These are phyloP conservation scores for Ceratobasidium sp. DNA, from an alignment of 1,284 basidiomycete genomes.

Conservation along the genomic window DNA sequence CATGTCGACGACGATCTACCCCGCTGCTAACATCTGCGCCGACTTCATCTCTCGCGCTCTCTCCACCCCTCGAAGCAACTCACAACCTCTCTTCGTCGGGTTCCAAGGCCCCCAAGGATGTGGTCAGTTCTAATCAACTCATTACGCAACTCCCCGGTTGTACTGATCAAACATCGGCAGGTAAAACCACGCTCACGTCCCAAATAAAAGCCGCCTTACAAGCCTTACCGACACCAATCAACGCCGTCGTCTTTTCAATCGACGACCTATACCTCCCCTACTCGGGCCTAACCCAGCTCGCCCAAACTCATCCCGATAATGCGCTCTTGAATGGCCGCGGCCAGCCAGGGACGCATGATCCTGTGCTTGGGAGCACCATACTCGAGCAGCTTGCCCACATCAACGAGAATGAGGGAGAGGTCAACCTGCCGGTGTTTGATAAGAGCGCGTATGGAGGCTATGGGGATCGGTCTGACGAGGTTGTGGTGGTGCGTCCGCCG, in stretches of 20 bases:
- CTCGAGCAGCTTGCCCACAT: conserved; percentile 67
- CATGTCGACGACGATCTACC: conserved; percentile 39
- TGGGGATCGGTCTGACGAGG: conserved; percentile 79
- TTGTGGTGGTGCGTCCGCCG: conserved; percentile 58
- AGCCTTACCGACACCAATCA: conserved; percentile 65
- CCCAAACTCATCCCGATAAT: conserved; percentile 70
- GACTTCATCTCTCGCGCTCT: conserved; percentile 23
- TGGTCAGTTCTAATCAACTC: conserved; percentile 72
- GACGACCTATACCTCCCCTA: conserved; percentile 90
- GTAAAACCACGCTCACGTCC: conserved; percentile 59
- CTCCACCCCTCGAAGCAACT: conserved; percentile 23
- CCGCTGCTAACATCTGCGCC: conserved; percentile 34
- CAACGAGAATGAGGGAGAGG: conserved; percentile 56
- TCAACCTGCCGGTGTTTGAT: conserved; percentile 85
- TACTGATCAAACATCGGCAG: conserved; percentile 52
- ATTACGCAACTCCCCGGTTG: conserved; percentile 63
- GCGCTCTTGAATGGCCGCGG: conserved; percentile 81
- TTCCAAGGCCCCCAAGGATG: conserved; percentile 90
- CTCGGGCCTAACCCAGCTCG: conserved; percentile 67
- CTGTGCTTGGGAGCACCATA: conserved; percentile 70
- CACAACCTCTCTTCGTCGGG: conserved; percentile 75
- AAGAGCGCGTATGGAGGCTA: conserved; percentile 84
- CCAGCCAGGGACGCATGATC: conserved; percentile 89
- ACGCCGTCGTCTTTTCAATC: conserved; percentile 78
- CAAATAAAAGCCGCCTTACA: conserved; percentile 59